Evolutionary conservation across 257 asterid species (phyloP).

Genomic region (Nicotiana noctiflora): DNA sequence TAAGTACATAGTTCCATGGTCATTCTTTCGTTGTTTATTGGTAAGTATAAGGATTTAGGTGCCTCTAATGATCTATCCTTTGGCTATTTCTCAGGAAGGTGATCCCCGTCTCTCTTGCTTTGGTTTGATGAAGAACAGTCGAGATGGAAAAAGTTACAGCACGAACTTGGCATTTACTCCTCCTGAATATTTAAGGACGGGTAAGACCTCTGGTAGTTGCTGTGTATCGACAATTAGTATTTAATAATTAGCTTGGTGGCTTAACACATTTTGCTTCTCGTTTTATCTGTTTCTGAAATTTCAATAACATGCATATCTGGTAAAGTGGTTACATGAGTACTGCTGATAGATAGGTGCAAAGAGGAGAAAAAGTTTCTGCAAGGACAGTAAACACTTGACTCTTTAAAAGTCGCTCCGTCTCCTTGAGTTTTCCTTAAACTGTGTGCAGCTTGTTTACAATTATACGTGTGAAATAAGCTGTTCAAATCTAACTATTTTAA

Average conservation of each 20-base stretch:
- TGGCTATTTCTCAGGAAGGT: slow-evolving; percentile 31
- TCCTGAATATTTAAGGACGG: slow-evolving; percentile 63
- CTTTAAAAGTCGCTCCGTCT: neutral
- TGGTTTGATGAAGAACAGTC: slow-evolving; percentile 65
- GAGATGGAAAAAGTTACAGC: slow-evolving; percentile 74
- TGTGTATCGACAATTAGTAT: neutral
- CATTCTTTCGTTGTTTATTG: neutral
- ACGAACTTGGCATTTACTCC: slow-evolving; percentile 72
- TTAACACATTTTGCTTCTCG: neutral
- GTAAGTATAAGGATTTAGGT: neutral
- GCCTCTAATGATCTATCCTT: neutral
- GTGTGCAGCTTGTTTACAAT: neutral
- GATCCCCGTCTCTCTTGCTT: slow-evolving; percentile 64
- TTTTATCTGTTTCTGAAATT: neutral
- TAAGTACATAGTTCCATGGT: slow-evolving; percentile 25
- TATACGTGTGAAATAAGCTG: neutral
- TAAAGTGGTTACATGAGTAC: neutral
- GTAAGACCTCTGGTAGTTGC: slow-evolving; percentile 22
- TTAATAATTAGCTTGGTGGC: neutral
- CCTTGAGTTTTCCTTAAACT: neutral
- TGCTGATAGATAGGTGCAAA: neutral
- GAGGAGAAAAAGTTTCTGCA: neutral
- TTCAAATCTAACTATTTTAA: neutral
- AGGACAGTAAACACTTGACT: neutral
- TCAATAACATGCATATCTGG: neutral